phyloP scores from a whole-genome alignment of 2,329 filamentous ascomycete species.

The Pyricularia pennisetigena region DNA sequence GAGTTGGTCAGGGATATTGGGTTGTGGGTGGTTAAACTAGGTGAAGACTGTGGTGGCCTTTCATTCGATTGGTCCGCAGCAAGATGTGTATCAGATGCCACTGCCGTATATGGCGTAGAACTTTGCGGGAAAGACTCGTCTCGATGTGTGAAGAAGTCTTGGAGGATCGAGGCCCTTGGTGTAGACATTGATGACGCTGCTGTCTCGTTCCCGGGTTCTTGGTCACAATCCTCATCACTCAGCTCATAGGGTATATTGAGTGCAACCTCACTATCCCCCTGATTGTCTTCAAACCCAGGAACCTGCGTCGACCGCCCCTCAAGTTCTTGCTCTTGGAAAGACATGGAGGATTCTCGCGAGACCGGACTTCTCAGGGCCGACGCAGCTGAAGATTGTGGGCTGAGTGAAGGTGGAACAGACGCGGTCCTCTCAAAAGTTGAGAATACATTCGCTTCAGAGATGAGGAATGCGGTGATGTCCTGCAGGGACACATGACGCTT shows the following conservation, averaged over 20 bases:
- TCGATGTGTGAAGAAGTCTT: not conserved
- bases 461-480: slow-evolving; percentile 52
- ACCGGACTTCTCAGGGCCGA: slow-evolving; percentile 8
- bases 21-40: not conserved
- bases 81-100: not conserved
- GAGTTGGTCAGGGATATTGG: not conserved
- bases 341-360: slow-evolving; percentile 12
- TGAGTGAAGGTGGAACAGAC: slow-evolving; percentile 46
- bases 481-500: slow-evolving; percentile 56
- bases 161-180: slow-evolving; percentile 41
- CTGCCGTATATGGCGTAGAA: not conserved
- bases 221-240: slow-evolving; percentile 24
- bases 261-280: slow-evolving; percentile 44
- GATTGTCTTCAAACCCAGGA: slow-evolving; percentile 20
- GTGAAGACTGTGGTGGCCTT: not conserved
- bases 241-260: slow-evolving; percentile 47
- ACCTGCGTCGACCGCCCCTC: slow-evolving; percentile 24
- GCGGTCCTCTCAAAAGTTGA: slow-evolving; percentile 48
- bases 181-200: slow-evolving; percentile 31
- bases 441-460: slow-evolving; percentile 59
- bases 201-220: slow-evolving; percentile 22
- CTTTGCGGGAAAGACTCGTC: slow-evolving; percentile 5
- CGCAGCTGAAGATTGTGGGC: slow-evolving; percentile 30
- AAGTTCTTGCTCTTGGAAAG: slow-evolving; percentile 9
- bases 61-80: not conserved